phyloP scores from a whole-genome alignment of 768 basidiomycete genomes.

The Suillus hirtellus region DNA sequence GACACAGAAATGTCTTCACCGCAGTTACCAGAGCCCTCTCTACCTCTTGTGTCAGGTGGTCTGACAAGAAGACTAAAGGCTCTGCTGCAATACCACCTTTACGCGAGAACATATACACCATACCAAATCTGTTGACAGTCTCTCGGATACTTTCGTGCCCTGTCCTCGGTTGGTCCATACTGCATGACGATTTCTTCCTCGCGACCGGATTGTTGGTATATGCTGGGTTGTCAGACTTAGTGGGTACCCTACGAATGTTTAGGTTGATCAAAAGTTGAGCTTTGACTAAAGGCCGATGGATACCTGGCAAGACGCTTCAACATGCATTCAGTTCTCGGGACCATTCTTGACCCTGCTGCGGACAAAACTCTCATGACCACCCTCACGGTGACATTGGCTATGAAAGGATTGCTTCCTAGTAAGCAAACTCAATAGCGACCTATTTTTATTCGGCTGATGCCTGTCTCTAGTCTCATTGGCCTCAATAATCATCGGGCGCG shows the following conservation, averaged over 20 bases:
- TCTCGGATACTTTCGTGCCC: conserved; percentile 91
- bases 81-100: conserved; percentile 34
- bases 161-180: conserved; percentile 85
- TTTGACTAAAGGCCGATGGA: conserved; percentile 73
- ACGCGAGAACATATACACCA: conserved; percentile 89
- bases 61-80: conserved; percentile 11
- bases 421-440: conserved; percentile 26
- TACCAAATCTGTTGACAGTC: conserved; percentile 87
- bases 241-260: conserved; percentile 40
- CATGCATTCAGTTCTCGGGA: conserved; percentile 90
- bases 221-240: conserved; percentile 91
- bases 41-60: conserved; percentile 2
- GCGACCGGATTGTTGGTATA: conserved; percentile 86
- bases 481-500: conserved; percentile 84
- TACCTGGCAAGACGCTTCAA: conserved; percentile 84
- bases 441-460: not conserved
- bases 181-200: conserved; percentile 74
- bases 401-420: conserved; percentile 85
- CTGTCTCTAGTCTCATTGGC: conserved; percentile 74
- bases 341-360: conserved; percentile 94
- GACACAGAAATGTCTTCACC: not conserved
- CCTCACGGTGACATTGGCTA: conserved; percentile 79
- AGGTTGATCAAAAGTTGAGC: conserved; percentile 11
- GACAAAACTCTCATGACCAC: conserved; percentile 97
- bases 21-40: not conserved